Evolutionary conservation across 768 basidiomycete species (phyloP), one percentile per base, ranked within the genome.

Genomic region (Trametes sanguinea): DNA sequence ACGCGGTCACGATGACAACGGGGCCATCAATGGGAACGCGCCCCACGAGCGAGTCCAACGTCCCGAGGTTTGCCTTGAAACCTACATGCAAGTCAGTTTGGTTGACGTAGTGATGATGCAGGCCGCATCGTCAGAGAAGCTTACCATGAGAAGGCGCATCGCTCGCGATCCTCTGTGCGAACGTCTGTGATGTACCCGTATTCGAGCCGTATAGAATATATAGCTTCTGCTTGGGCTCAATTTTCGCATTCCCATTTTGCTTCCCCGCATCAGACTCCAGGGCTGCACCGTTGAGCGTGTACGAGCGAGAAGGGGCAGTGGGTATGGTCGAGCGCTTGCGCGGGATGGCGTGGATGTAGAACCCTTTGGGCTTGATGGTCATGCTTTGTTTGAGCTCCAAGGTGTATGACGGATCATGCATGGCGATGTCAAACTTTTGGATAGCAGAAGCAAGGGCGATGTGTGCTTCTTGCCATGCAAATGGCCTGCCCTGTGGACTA

Each of bases 201-300:
- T 83, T 83, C 33, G 78, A 79, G 2, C 80, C 78, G 65, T 78
- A 80, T 29, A 77, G 66, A n/a, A 80, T 69, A 54, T 78, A 76
- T 55, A 81, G 37, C 42, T 74, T 74, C 42, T 72, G 60, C 52
- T 65, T 72, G 11, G 57, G 58, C 61, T 66, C 67, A 2, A 39
- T 29, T 17, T 17, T 65, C 51, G 51, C 17, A 1, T 27, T 39
- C 0, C 44, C 33, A 1, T 37, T 42, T 40, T 33, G 44, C 8
- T 16, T 27, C 4, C 32, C 33, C 30, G n/a, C 52, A 29, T 29
- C n/a, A 2, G 35, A 22, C 39, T 22, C 42, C 32, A 42, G 22
- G 46, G 52, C 47, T 32, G 32, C 35, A 29, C 54, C 51, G 48
- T 63, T 40, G 3, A 71, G 63, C 17, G 57, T 27, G 0, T 69